phyloP scores from a whole-genome alignment of 345 rosid species.

The Clausena lansium region DNA sequence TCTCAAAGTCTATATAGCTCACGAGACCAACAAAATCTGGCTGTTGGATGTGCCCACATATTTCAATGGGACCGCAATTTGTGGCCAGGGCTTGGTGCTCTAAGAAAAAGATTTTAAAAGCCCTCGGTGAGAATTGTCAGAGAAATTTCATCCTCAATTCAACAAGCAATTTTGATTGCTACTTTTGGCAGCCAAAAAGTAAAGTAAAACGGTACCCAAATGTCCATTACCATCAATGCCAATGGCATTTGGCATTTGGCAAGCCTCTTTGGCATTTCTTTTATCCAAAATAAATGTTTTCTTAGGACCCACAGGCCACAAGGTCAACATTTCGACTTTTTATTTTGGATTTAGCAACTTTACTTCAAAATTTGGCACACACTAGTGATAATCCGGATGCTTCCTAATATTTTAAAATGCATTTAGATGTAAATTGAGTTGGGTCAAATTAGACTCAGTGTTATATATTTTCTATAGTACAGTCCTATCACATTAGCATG shows the following conservation, averaged over 20 bases:
- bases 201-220: not conserved
- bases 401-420: too few relatives aligned
- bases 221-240: not conserved
- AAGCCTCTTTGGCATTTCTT: not conserved
- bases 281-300: not conserved
- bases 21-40: not conserved
- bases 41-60: not conserved
- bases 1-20: not conserved
- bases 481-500: too few relatives aligned
- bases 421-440: not conserved
- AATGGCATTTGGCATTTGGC: too few relatives aligned
- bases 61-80: not conserved
- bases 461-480: too few relatives aligned
- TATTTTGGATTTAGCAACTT: not conserved
- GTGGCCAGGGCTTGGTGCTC: slow-evolving; percentile 10
- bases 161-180: not conserved
- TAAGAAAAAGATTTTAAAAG: slow-evolving; percentile 19
- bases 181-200: slow-evolving; percentile 20
- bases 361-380: slow-evolving; percentile 14
- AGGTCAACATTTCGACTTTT: not conserved
- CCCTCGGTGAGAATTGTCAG: slow-evolving; percentile 11
- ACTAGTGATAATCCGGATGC: not conserved
- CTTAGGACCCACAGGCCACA: not conserved
- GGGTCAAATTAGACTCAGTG: not conserved
- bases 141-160: slow-evolving; percentile 17